Evolutionary conservation across 208 protist species (phyloP).

Genomic region (Trichomonas gallinae): DNA sequence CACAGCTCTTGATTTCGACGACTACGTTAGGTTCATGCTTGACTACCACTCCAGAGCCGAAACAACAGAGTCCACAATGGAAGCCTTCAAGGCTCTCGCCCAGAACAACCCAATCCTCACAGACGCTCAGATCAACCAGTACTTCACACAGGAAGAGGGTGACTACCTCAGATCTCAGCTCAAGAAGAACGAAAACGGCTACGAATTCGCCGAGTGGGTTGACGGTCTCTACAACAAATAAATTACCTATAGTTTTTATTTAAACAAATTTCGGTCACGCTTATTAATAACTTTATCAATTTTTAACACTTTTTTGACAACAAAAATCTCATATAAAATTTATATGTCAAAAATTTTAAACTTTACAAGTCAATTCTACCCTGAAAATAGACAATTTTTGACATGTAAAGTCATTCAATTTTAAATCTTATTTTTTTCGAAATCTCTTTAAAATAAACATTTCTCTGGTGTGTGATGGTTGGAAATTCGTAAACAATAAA

Average conservation of each 20-base stretch:
- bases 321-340: too few relatives aligned
- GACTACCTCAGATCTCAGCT: background rate
- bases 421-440: too few relatives aligned
- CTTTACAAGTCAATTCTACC: too few relatives aligned
- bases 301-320: too few relatives aligned
- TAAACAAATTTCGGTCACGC: too few relatives aligned
- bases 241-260: background rate
- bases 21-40: constrained; percentile 1
- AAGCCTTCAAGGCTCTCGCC: background rate
- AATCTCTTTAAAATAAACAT: too few relatives aligned
- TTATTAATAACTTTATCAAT: too few relatives aligned
- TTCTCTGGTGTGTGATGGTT: too few relatives aligned
- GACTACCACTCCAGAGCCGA: background rate
- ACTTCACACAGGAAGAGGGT: background rate
- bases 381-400: too few relatives aligned
- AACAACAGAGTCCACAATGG: constrained; percentile 1
- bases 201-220: background rate
- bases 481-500: too few relatives aligned
- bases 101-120: background rate
- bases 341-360: too few relatives aligned
- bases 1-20: background rate
- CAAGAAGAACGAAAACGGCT: background rate
- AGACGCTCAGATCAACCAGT: background rate
- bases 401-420: too few relatives aligned
- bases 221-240: background rate